These are phyloP conservation scores for Pythium aristosporum DNA, from an alignment of 352 stramenopile species.

Conservation along the genomic window DNA sequence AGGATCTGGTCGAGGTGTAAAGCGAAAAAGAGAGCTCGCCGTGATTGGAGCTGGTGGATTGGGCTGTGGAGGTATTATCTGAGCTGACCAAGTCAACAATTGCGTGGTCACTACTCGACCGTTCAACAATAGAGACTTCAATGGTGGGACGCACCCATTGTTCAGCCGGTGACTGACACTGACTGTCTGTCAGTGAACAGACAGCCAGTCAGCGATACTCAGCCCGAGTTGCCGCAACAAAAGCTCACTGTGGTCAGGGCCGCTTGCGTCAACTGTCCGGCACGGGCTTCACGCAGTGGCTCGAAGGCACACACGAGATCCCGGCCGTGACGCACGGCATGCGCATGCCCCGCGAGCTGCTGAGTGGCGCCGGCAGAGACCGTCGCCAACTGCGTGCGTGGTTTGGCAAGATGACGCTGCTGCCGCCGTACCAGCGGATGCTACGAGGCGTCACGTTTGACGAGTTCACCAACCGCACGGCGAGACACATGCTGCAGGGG, in stretches of 20 bases:
- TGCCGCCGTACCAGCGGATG: slow-evolving; percentile 46
- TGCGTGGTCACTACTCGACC: neutral
- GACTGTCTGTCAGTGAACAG: neutral
- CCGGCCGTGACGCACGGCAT: slow-evolving; percentile 62
- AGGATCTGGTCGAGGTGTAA: slow-evolving; percentile 68
- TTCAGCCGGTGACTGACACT: neutral
- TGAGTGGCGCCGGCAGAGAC: neutral
- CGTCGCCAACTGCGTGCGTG: slow-evolving; percentile 42
- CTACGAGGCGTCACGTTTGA: slow-evolving; percentile 36
- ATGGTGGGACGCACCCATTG: neutral
- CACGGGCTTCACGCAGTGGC: slow-evolving; percentile 42
- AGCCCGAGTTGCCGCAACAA: neutral
- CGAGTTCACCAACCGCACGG: slow-evolving; percentile 39
- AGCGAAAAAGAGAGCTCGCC: neutral
- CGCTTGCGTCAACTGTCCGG: slow-evolving; percentile 16
- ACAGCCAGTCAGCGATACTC: neutral
- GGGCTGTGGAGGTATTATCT: too few relatives aligned
- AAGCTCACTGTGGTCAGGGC: neutral
- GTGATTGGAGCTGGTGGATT: neutral
- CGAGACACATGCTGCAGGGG: slow-evolving; percentile 30
- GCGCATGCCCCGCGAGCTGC: slow-evolving; percentile 40
- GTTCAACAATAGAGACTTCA: neutral
- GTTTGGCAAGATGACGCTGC: slow-evolving; percentile 65
- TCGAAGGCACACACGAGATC: slow-evolving; percentile 41
- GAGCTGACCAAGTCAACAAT: neutral